Conservation (phyloP, 2,329 filamentous ascomycete genomes). For the Pseudogymnoascus sp. region DNA sequence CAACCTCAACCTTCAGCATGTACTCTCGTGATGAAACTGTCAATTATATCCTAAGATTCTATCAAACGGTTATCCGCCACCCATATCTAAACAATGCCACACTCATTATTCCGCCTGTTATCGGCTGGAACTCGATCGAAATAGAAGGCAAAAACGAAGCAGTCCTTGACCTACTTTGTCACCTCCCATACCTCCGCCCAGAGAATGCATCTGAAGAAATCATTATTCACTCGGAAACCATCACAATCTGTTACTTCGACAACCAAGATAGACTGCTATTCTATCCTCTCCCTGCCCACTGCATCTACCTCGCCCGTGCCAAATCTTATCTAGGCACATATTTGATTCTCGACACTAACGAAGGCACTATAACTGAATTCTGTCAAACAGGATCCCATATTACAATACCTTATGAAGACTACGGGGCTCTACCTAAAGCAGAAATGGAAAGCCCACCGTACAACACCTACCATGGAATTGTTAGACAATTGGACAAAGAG, state of each 20-base stretch:
- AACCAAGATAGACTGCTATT: not conserved
- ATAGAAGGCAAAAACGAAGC: slow-evolving; percentile 1
- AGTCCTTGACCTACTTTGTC: not conserved
- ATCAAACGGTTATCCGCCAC: not conserved
- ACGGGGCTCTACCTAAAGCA: not conserved
- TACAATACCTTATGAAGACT: not conserved
- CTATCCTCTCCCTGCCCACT: not conserved
- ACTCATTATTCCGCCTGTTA: not conserved
- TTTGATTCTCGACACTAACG: not conserved
- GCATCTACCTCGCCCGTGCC: not conserved
- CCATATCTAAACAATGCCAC: not conserved
- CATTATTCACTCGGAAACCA: not conserved
- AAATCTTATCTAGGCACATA: not conserved
- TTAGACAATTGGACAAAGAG: slow-evolving; percentile 1
- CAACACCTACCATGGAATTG: not conserved
- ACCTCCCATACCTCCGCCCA: slow-evolving; percentile 1
- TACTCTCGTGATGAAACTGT: not conserved
- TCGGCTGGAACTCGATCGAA: not conserved
- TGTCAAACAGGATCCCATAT: not conserved
- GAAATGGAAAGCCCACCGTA: slow-evolving; percentile 2
- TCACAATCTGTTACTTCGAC: not conserved
- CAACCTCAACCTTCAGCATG: not conserved
- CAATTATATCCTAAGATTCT: not conserved
- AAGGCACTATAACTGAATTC: slow-evolving; percentile 6
- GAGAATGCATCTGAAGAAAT: not conserved